Evolutionary conservation across 257 asterid species (phyloP).

Genomic region (Solanum dulcamara): DNA sequence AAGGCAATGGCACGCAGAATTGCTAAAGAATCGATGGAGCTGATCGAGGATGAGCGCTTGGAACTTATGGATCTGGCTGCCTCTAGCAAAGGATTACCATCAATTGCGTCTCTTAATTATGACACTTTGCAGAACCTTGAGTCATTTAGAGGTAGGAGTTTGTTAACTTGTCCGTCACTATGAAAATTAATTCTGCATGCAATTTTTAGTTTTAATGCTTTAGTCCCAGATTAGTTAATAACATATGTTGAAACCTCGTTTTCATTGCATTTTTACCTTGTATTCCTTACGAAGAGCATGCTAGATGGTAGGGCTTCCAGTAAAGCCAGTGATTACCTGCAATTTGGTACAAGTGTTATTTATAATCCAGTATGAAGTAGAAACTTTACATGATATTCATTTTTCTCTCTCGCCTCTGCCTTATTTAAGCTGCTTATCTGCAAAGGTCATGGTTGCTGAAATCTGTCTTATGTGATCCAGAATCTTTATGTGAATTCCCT

Average conservation of each 20-base stretch:
- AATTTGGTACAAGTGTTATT: background rate
- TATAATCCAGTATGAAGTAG: background rate
- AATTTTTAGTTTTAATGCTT: background rate
- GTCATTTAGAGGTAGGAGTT: conserved; percentile 60
- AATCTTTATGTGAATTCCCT: conserved; percentile 76
- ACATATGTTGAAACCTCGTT: background rate
- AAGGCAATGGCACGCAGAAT: conserved; percentile 87
- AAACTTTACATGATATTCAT: background rate
- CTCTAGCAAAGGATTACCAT: conserved; percentile 72
- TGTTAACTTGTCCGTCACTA: background rate
- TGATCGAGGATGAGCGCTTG: conserved; percentile 95
- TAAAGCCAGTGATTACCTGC: background rate
- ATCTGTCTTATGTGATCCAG: conserved; percentile 33
- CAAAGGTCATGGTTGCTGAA: background rate
- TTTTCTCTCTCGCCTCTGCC: background rate
- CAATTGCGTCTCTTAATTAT: conserved; percentile 77
- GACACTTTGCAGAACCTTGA: conserved; percentile 88
- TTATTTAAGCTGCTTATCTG: background rate
- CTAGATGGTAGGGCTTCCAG: background rate
- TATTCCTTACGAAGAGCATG: background rate
- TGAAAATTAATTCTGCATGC: background rate
- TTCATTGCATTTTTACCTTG: background rate
- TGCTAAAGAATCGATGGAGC: conserved; percentile 92
- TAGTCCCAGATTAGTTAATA: background rate
- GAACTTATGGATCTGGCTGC: conserved; percentile 98